Evolutionary conservation across 768 basidiomycete genomes (phyloP).

Genomic region (Dioszegia aurantiaca): DNA sequence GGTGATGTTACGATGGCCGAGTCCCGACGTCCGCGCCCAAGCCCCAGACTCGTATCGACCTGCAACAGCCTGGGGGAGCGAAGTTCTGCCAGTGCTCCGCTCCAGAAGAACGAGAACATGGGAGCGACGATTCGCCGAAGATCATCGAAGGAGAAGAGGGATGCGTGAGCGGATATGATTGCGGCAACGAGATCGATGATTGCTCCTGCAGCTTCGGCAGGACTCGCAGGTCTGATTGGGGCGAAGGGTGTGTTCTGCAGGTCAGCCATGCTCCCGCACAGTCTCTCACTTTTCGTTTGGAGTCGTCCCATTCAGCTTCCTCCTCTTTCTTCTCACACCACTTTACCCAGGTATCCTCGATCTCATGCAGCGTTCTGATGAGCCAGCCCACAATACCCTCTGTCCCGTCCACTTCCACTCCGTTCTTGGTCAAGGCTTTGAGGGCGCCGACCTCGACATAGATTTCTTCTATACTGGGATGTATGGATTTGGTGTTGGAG

Average conservation of each 20-base stretch:
- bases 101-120: slow-evolving; percentile 35
- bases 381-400: slow-evolving; percentile 45
- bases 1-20: slow-evolving; percentile 23
- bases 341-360: slow-evolving; percentile 32
- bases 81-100: slow-evolving; percentile 27
- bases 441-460: slow-evolving; percentile 75
- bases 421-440: slow-evolving; percentile 62
- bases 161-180: slow-evolving; percentile 39
- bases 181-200: slow-evolving; percentile 38
- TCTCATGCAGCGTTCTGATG: slow-evolving; percentile 22
- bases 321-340: slow-evolving; percentile 36
- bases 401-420: slow-evolving; percentile 26
- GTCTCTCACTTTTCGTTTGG: slow-evolving; percentile 14
- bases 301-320: slow-evolving; percentile 17
- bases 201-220: slow-evolving; percentile 25
- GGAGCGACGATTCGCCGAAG: slow-evolving; percentile 35
- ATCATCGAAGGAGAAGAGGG: slow-evolving; percentile 43
- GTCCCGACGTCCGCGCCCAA: not conserved
- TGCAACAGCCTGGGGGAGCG: not conserved
- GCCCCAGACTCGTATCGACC: not conserved
- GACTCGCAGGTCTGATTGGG: slow-evolving; percentile 23
- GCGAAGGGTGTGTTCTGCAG: slow-evolving; percentile 26
- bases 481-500: not conserved
- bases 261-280: not conserved
- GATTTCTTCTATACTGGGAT: slow-evolving; percentile 27